Evolutionary conservation across 1,139 yeast species (phyloP).

Genomic region (Yamadazyma spencermartinsiae): DNA sequence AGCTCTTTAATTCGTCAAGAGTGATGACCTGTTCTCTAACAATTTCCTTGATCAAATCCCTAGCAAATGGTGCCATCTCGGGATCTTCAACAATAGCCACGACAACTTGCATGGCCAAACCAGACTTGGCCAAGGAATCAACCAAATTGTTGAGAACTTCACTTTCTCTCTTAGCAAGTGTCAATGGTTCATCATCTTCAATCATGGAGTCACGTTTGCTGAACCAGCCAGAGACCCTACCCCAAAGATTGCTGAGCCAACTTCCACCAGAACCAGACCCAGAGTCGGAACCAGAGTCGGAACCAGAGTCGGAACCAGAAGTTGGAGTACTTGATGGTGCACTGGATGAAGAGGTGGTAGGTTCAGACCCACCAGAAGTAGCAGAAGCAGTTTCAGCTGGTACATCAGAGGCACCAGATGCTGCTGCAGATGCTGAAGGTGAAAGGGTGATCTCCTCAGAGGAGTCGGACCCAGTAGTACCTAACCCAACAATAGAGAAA

Average conservation of each 20-base stretch:
- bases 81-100: conserved; percentile 16
- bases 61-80: conserved; percentile 18
- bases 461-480: conserved; percentile 7
- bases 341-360: conserved; percentile 9
- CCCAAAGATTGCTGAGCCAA: conserved; percentile 10
- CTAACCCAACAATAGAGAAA: conserved; percentile 14
- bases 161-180: conserved; percentile 24
- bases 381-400: conserved; percentile 5
- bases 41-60: conserved; percentile 21
- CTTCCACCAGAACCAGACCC: conserved; percentile 4
- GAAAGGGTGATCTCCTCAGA: conserved; percentile 12
- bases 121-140: conserved; percentile 29
- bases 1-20: conserved; percentile 16
- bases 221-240: conserved; percentile 14
- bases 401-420: conserved; percentile 6
- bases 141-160: conserved; percentile 25
- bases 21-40: conserved; percentile 19
- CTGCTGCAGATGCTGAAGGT: conserved; percentile 12
- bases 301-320: conserved; percentile 6
- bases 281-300: conserved; percentile 8
- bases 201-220: conserved; percentile 13
- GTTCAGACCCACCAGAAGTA: too few species aligned
- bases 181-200: conserved; percentile 5
- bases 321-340: conserved; percentile 9
- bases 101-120: conserved; percentile 29